Conservation (phyloP, 2,329 filamentous ascomycete species). For the Proliferodiscus dingleyae region DNA sequence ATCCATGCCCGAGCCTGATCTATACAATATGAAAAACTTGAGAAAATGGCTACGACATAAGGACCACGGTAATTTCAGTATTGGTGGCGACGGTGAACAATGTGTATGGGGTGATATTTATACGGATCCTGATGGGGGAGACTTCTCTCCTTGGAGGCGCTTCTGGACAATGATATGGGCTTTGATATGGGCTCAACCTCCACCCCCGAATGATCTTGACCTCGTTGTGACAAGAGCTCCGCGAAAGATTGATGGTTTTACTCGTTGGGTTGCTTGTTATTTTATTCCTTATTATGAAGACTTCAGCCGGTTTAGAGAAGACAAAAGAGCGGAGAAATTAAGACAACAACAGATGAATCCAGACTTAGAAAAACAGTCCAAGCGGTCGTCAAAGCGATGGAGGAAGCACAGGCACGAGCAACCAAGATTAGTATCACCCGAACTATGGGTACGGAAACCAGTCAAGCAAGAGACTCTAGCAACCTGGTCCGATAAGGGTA, state of each 20-base stretch:
- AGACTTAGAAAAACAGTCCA: background rate
- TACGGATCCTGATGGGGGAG: background rate
- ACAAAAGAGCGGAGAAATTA: background rate
- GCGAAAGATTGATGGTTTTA: background rate
- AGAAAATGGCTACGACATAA: conserved; percentile 3
- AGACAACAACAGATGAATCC: background rate
- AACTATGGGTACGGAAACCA: background rate
- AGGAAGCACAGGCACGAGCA: background rate
- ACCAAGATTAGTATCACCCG: background rate
- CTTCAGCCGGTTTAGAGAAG: background rate
- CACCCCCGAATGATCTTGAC: background rate
- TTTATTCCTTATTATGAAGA: conserved; percentile 1
- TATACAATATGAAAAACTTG: conserved; percentile 3
- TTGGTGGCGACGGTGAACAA: conserved; percentile 1
- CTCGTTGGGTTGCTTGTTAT: conserved; percentile 1
- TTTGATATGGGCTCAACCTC: conserved; percentile 4
- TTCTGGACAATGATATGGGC: conserved; percentile 3
- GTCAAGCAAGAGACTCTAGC: background rate
- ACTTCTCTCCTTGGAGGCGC: background rate
- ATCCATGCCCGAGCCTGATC: conserved; percentile 5
- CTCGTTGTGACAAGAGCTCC: background rate
- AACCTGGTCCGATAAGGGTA: conserved; percentile 1
- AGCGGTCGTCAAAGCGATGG: background rate
- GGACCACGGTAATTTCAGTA: background rate
- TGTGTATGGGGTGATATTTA: conserved; percentile 7